phyloP scores from a whole-genome alignment of 306 rosid species.

The Cicer judaicum region DNA sequence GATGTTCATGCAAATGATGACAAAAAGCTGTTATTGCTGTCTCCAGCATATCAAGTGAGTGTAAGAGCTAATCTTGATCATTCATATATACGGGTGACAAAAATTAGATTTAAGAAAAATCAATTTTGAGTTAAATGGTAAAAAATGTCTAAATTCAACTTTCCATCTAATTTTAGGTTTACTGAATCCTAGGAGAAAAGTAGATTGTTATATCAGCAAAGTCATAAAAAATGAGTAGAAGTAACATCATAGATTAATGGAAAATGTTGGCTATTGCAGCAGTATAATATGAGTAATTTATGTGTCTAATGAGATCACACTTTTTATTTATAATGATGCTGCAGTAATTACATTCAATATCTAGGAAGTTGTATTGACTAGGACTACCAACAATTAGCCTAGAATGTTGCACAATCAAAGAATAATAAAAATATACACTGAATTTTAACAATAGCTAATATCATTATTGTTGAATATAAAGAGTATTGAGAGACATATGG shows the following conservation, averaged over 20 bases:
- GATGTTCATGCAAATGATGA: constrained; percentile 7
- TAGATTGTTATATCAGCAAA: background rate
- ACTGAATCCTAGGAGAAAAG: constrained; percentile 9
- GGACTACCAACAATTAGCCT: no score
- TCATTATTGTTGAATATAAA: no score
- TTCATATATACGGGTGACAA: background rate
- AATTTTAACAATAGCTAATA: background rate
- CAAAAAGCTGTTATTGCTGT: background rate
- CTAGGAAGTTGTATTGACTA: no score
- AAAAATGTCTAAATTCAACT: constrained; percentile 29
- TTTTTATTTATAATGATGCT: no score
- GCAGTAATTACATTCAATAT: no score
- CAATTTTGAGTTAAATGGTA: background rate
- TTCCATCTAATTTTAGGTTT: constrained; percentile 24
- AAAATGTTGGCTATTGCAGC: background rate
- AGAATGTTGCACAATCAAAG: no score
- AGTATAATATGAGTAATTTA: no score
- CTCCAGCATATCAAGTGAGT: background rate
- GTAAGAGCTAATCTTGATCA: background rate
- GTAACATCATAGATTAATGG: background rate
- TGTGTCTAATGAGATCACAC: no score
- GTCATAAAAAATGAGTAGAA: constrained; percentile 11
- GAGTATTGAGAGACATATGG: no score
- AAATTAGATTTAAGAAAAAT: background rate
- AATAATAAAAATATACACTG: no score